Evolutionary conservation across 192 early-diverging fungal species (phyloP).

Genomic region (Podila minutissima): DNA sequence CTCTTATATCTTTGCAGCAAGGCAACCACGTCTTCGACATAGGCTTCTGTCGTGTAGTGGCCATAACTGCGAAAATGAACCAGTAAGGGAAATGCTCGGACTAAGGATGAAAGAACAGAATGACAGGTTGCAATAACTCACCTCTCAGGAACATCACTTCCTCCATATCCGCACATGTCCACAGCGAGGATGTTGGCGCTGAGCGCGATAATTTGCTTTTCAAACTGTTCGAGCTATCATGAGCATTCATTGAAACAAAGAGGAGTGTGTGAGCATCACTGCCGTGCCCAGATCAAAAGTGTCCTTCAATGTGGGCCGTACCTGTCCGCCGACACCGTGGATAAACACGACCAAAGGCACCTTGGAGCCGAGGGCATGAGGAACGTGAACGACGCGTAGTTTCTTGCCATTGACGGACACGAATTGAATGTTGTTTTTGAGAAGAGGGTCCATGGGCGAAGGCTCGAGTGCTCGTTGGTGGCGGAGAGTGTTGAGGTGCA

Average conservation of each 20-base stretch:
- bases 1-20: constrained; percentile 58
- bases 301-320: constrained; percentile 3
- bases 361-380: constrained; percentile 60
- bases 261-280: too few species aligned
- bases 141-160: constrained; percentile 60
- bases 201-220: constrained; percentile 66
- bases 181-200: constrained; percentile 63
- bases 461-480: constrained; percentile 6
- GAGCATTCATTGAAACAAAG: not conserved
- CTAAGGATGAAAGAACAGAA: not conserved
- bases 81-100: not conserved
- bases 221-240: constrained; percentile 63
- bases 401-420: constrained; percentile 57
- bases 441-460: constrained; percentile 28
- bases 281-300: too few species aligned
- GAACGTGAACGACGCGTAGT: constrained; percentile 63
- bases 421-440: constrained; percentile 55
- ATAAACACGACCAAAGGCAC: constrained; percentile 67
- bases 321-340: constrained; percentile 69
- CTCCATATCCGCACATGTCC: constrained; percentile 65
- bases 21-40: constrained; percentile 55
- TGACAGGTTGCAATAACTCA: constrained; percentile 15
- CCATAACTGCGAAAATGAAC: constrained; percentile 42
- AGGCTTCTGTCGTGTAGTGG: constrained; percentile 57
- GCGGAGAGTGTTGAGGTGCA: constrained; percentile 2